Conservation (phyloP, 2,329 filamentous ascomycete species). For the Pseudohalonectria lignicola region DNA sequence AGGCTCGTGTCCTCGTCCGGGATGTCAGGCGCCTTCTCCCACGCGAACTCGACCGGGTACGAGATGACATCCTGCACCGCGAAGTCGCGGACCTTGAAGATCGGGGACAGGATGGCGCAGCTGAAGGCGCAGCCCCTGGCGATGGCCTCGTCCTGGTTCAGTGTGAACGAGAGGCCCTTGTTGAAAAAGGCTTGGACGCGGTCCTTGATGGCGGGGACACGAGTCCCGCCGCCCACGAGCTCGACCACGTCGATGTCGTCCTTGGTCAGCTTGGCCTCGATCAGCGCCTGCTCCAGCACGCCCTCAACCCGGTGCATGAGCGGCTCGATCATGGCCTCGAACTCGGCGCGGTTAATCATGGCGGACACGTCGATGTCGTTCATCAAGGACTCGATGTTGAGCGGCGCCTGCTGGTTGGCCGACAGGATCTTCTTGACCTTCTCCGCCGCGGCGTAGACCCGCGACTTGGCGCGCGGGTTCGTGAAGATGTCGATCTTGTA, state of each 20-base stretch:
- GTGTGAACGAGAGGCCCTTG: conserved; percentile 86
- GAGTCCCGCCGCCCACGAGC: conserved; percentile 88
- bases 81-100: conserved; percentile 98
- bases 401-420: conserved; percentile 80
- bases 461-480: conserved; percentile 81
- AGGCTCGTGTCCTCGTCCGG: conserved; percentile 96
- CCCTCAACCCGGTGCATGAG: conserved; percentile 61
- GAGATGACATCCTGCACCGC: conserved; percentile 93
- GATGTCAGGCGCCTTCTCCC: conserved; percentile 98
- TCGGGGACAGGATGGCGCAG: conserved; percentile 92
- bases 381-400: conserved; percentile 98
- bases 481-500: conserved; percentile 93
- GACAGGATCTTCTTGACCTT: conserved; percentile 98
- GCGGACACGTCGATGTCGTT: conserved; percentile 87
- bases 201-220: conserved; percentile 88
- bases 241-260: conserved; percentile 93
- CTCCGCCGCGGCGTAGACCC: conserved; percentile 81
- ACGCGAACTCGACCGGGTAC: conserved; percentile 97
- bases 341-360: conserved; percentile 86
- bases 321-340: conserved; percentile 83
- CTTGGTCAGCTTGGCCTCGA: conserved; percentile 81
- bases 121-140: conserved; percentile 93
- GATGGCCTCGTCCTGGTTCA: conserved; percentile 96
- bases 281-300: conserved; percentile 82
- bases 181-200: conserved; percentile 83